These are phyloP conservation scores for Coniophora puteana DNA, from an alignment of 1,284 basidiomycete genomes.

Conservation along the genomic window DNA sequence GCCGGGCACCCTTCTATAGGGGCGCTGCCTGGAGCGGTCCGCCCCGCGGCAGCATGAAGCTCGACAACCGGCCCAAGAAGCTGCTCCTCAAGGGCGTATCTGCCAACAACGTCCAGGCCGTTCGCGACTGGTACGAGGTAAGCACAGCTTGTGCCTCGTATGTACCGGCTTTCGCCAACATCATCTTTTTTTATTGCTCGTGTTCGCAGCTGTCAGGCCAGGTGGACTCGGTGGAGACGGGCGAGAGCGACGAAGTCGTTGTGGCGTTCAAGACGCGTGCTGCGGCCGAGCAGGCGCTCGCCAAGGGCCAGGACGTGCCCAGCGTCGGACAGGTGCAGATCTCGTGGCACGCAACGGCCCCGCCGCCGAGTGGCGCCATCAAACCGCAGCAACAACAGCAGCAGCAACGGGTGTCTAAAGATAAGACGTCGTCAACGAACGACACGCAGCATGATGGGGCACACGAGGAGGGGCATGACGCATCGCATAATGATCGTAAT, in stretches of 20 bases:
- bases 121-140: conserved; percentile 84
- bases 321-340: conserved; percentile 61
- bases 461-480: conserved; percentile 13
- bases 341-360: conserved; percentile 57
- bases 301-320: conserved; percentile 63
- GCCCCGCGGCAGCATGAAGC: conserved; percentile 70
- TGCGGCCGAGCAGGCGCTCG: conserved; percentile 73
- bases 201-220: conserved; percentile 55
- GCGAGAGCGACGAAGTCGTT: conserved; percentile 52
- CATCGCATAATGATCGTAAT: conserved; percentile 30
- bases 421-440: conserved; percentile 10
- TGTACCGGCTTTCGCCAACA: conserved; percentile 1
- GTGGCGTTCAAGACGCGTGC: conserved; percentile 66
- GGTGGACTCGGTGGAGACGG: conserved; percentile 55
- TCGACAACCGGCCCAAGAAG: conserved; percentile 88
- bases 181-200: conserved; percentile 10
- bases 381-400: conserved; percentile 13
- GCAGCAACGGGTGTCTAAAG: conserved; percentile 12
- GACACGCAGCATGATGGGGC: conserved; percentile 10
- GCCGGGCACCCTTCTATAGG: conserved; percentile 53
- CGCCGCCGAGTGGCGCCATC: conserved; percentile 20
- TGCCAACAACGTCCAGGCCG: conserved; percentile 50
- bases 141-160: conserved; percentile 17
- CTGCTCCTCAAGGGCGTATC: conserved; percentile 70
- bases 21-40: conserved; percentile 64